A percentile compares a stretch with the other conserved stretches of the same genome.
phyloP scores from a whole-genome alignment of 257 asterid genomes.

The Echites panduratus region DNA sequence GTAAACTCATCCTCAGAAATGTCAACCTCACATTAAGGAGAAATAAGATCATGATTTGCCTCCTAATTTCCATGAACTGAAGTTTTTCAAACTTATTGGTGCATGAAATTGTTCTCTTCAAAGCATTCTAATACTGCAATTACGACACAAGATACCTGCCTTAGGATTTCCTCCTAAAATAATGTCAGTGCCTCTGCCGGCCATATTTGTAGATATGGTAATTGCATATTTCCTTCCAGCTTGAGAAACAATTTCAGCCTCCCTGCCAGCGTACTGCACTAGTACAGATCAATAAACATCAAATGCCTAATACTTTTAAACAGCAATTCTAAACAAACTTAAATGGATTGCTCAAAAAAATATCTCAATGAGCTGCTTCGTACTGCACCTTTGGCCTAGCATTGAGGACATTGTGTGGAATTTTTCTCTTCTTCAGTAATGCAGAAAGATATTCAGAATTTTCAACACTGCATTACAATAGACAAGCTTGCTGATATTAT shows the following conservation, averaged over 20 bases:
- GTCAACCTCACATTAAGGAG: background rate
- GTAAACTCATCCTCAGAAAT: background rate
- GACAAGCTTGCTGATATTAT: constrained; percentile 11
- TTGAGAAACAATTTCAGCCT: constrained; percentile 96
- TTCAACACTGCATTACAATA: constrained; percentile 70
- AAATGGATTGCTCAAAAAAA: constrained; percentile 10
- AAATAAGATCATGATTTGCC: background rate
- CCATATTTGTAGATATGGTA: constrained; percentile 97
- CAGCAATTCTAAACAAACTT: constrained; percentile 3
- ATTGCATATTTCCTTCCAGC: constrained; percentile 95
- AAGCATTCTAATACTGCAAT: background rate
- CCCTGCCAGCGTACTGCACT: constrained; percentile 94
- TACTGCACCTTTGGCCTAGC: constrained; percentile 87
- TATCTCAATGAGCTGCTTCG: constrained; percentile 12
- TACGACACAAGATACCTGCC: constrained; percentile 34
- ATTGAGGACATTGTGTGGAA: constrained; percentile 94
- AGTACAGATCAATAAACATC: constrained; percentile 2
- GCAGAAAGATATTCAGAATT: constrained; percentile 82
- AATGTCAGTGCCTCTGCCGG: constrained; percentile 98
- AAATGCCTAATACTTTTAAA: no score
- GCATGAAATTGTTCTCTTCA: background rate
- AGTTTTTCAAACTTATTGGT: background rate
- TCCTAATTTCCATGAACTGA: background rate
- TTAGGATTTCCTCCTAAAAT: constrained; percentile 99
- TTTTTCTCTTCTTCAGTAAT: constrained; percentile 59